Evolutionary conservation across 2,329 filamentous ascomycete genomes (phyloP), one percentile per base, ranked within the genome.

Genomic region (Akanthomyces dipterigenus): DNA sequence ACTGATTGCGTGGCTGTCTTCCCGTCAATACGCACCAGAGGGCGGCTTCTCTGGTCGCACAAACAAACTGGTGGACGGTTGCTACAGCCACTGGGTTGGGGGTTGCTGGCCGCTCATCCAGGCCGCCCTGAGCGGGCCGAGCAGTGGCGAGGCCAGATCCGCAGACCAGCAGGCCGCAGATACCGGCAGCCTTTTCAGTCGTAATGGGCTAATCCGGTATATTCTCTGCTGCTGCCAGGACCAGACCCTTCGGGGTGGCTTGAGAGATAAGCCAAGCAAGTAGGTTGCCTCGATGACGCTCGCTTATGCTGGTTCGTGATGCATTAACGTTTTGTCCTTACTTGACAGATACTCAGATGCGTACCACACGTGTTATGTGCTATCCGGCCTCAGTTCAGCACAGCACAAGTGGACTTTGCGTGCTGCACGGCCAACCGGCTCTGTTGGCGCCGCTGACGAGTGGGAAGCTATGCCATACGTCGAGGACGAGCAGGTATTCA

Each of bases 81-180:
- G 95, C 77, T 99, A 99, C 78, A 96, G 91, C 72, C 93, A 97
- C 75, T 99, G 95, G 95, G 89, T 96, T 38, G 95, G 95, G 60
- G 90, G 89, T 60, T 98, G 93, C 77, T 99, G 93, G 91, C 88
- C 93, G 50, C 77, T 99, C 65, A 80, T 98, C 67, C 89, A 97
- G 77, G 90, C 91, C 62, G 88, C 88, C 60, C 76, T 95, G 62
- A 82, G 83, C 66, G 84, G 82, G 31, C 78, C 79, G 60, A 75
- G 67, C 68, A 69, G 66, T 63, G 67, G 68, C 62, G 66, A 64
- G 64, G 66, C 69, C 69, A 63, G 62, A 63, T 64, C 67, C 59
- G 65, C 65, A 65, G 69, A 67, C 66, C 69, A 68, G 61, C 70
- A 71, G 50, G 67, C 71, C 58, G 68, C 70, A 50, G 68, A 70